Evolutionary conservation across 345 rosid species (phyloP).

Genomic region (Gossypium bickii): DNA sequence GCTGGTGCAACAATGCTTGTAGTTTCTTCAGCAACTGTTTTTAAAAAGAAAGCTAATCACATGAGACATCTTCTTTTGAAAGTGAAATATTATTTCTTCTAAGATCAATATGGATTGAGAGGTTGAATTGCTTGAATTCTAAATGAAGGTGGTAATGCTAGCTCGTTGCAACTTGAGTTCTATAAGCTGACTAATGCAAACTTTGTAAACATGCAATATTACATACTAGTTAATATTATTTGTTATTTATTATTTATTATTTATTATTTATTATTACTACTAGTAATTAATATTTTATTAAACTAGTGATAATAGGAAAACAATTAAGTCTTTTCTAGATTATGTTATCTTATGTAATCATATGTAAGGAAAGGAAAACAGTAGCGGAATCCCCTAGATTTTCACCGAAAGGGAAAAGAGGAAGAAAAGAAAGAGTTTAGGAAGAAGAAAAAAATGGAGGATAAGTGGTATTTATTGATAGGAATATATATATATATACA

Average conservation of each 20-base stretch:
- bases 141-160: background rate
- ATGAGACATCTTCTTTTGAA: background rate
- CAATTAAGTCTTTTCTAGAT: background rate
- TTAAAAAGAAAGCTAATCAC: background rate
- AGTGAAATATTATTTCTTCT: slow-evolving; percentile 5
- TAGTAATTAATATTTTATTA: background rate
- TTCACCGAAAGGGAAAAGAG: background rate
- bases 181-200: slow-evolving; percentile 6
- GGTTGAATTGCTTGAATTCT: slow-evolving; percentile 1
- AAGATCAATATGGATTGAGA: slow-evolving; percentile 12
- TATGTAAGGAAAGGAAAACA: background rate
- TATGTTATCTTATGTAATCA: slow-evolving; percentile 9
- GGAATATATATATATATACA: background rate
- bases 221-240: background rate
- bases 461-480: background rate
- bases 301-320: background rate
- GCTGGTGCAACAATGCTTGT: slow-evolving; percentile 15
- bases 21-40: slow-evolving; percentile 30
- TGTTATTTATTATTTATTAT: background rate
- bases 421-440: background rate
- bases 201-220: slow-evolving; percentile 20
- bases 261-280: background rate
- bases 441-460: too few relatives aligned
- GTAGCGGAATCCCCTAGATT: slow-evolving; percentile 3
- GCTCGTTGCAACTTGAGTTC: background rate